phyloP scores from a whole-genome alignment of 2,329 filamentous ascomycete genomes.

The Alternaria tenuissima region DNA sequence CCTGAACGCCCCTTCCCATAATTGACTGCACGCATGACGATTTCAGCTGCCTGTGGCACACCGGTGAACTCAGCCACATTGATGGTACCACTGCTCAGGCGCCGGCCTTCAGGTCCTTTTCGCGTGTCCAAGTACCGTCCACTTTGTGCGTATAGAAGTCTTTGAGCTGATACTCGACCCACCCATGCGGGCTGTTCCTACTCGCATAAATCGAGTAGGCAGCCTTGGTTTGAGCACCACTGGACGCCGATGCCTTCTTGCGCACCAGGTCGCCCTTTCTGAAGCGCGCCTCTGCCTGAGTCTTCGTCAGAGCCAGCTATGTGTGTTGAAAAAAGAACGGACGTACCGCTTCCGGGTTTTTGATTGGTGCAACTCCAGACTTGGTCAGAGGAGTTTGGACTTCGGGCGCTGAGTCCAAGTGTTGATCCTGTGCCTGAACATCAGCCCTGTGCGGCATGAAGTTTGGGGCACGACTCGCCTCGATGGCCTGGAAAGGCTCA shows the following conservation, averaged over 20 bases:
- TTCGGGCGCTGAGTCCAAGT: conserved; percentile 18
- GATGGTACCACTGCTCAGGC: conserved; percentile 21
- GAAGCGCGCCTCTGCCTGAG: conserved; percentile 35
- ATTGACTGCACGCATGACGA: conserved; percentile 17
- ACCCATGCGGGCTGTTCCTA: conserved; percentile 20
- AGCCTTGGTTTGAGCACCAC: conserved; percentile 32
- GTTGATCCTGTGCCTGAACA: conserved; percentile 27
- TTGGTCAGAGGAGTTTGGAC: conserved; percentile 32
- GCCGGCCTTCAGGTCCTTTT: conserved; percentile 34
- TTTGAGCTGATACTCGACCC: conserved; percentile 41
- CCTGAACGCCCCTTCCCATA: conserved; percentile 26
- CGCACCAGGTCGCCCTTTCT: conserved; percentile 35
- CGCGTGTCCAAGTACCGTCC: conserved; percentile 40
- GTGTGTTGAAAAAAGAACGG: neutral
- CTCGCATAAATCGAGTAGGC: conserved; percentile 27
- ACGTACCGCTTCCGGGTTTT: conserved; percentile 27
- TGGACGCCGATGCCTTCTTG: conserved; percentile 29
- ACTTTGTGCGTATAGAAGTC: conserved; percentile 17
- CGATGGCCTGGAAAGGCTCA: conserved; percentile 26
- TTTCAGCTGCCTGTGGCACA: conserved; percentile 20
- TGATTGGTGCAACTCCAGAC: conserved; percentile 34
- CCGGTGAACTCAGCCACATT: conserved; percentile 37
- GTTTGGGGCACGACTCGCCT: conserved; percentile 29
- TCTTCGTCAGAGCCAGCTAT: conserved; percentile 9
- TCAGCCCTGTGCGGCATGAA: conserved; percentile 35